Evolutionary conservation across 805 yeast species (phyloP).

Genomic region (Yamadazyma phyllophila): DNA sequence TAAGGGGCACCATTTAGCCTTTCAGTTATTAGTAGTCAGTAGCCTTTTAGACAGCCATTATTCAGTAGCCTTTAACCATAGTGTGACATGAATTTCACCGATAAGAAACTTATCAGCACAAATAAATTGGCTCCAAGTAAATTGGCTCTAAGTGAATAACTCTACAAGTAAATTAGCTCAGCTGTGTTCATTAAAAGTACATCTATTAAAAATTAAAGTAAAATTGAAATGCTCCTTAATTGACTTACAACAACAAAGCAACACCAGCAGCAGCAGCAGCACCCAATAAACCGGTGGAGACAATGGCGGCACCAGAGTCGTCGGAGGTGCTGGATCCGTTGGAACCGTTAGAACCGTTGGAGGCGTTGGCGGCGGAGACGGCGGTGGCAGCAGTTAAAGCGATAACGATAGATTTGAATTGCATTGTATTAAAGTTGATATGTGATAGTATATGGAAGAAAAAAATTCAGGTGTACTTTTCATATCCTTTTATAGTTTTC

Average conservation of each 20-base stretch:
- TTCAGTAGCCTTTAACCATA: too few relatives aligned
- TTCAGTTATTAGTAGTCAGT: too few relatives aligned
- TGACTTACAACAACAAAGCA: slow-evolving; percentile 43
- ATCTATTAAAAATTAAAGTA: slow-evolving; percentile 7
- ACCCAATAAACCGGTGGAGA: slow-evolving; percentile 75
- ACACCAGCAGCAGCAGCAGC: slow-evolving; percentile 86
- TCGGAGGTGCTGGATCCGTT: slow-evolving; percentile 21
- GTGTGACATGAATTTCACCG: too few relatives aligned
- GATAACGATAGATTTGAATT: slow-evolving; percentile 66
- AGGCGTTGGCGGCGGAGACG: slow-evolving; percentile 54
- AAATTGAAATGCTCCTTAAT: slow-evolving; percentile 5
- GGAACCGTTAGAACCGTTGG: slow-evolving; percentile 37
- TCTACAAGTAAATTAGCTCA: neutral
- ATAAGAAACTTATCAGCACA: too few relatives aligned
- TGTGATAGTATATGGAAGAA: slow-evolving; percentile 2
- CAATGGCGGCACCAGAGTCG: slow-evolving; percentile 47
- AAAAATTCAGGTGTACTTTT: slow-evolving; percentile 2
- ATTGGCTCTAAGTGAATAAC: too few relatives aligned
- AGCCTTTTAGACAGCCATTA: too few relatives aligned
- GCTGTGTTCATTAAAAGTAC: slow-evolving; percentile 8
- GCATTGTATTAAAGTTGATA: slow-evolving; percentile 46
- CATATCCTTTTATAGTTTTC: slow-evolving; percentile 11
- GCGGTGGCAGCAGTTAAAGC: slow-evolving; percentile 70
- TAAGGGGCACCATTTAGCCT: too few relatives aligned
- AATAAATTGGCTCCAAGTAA: too few relatives aligned